Conservation (phyloP, 176 grass and related monocot species). For the Areca catechu region DNA sequence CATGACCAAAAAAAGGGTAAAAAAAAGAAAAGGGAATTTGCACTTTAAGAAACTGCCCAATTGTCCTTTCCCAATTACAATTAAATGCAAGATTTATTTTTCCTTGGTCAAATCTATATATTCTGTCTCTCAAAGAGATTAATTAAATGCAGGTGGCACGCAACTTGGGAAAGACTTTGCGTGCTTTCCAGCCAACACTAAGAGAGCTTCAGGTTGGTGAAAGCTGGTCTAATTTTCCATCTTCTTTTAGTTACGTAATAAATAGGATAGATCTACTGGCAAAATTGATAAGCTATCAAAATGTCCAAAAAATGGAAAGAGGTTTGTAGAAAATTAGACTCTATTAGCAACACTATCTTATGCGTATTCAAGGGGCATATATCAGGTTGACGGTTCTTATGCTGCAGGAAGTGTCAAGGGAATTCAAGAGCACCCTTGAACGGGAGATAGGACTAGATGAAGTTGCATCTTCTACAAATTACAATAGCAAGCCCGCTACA, state of each 20-base stretch:
- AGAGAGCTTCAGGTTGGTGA: conserved; percentile 74
- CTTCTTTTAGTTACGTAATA: no score
- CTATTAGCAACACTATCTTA: no score
- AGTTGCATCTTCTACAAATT: conserved; percentile 38
- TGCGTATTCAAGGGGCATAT: neutral
- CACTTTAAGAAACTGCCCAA: no score
- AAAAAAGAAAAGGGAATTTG: no score
- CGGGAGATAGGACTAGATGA: conserved; percentile 93
- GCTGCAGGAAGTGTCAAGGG: conserved; percentile 81
- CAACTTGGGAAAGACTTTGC: conserved; percentile 85
- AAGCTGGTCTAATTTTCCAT: no score
- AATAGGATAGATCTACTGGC: no score
- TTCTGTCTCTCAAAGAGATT: neutral
- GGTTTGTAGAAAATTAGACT: no score
- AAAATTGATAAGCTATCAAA: no score
- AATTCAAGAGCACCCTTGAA: conserved; percentile 93
- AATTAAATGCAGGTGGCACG: conserved; percentile 58
- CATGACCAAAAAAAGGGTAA: no score
- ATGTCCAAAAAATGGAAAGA: no score
- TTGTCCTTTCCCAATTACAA: no score
- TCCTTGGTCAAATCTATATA: no score
- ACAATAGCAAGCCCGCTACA: conserved; percentile 30
- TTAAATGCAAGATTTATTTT: neutral
- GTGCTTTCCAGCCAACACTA: conserved; percentile 92
- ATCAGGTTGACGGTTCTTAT: conserved; percentile 13